These are phyloP conservation scores for Grosmannia clavigera DNA, from an alignment of 2,329 filamentous ascomycete genomes.

Conservation along the genomic window DNA sequence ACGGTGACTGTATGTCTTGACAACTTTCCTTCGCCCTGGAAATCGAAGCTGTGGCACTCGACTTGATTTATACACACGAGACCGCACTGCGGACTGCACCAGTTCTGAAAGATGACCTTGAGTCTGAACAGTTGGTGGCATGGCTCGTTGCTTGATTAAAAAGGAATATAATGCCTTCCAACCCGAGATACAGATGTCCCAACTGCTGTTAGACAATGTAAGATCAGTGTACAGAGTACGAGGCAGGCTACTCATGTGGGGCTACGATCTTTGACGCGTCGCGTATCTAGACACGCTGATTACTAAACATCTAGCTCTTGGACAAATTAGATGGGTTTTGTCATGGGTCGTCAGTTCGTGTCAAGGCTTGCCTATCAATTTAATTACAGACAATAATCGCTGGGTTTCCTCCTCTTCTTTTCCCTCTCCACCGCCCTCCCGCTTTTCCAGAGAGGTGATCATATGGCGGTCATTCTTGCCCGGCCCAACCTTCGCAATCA, in stretches of 20 bases:
- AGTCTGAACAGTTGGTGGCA: neutral
- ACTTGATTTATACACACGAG: slow-evolving; percentile 15
- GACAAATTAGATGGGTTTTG: too few relatives aligned
- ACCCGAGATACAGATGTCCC: neutral
- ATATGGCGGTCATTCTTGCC: neutral
- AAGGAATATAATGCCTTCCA: neutral
- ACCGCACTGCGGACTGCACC: neutral
- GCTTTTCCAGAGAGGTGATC: neutral
- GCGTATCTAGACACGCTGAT: neutral
- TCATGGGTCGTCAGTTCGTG: too few relatives aligned
- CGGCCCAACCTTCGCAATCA: too few relatives aligned
- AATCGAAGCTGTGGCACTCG: slow-evolving; percentile 18
- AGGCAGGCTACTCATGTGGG: neutral
- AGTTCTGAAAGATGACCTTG: neutral
- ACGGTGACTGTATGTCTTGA: slow-evolving; percentile 17
- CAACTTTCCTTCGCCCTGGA: slow-evolving; percentile 15
- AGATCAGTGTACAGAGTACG: neutral
- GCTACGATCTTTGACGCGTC: neutral
- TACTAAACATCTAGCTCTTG: too few relatives aligned
- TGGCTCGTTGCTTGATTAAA: neutral
- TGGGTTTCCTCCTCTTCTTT: too few relatives aligned
- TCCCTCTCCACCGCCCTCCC: too few relatives aligned
- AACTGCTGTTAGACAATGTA: too few relatives aligned
- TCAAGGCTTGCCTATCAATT: too few relatives aligned
- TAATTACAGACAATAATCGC: too few relatives aligned